phyloP scores from a whole-genome alignment of 2,329 filamentous ascomycete genomes.

The Apiospora sp. region DNA sequence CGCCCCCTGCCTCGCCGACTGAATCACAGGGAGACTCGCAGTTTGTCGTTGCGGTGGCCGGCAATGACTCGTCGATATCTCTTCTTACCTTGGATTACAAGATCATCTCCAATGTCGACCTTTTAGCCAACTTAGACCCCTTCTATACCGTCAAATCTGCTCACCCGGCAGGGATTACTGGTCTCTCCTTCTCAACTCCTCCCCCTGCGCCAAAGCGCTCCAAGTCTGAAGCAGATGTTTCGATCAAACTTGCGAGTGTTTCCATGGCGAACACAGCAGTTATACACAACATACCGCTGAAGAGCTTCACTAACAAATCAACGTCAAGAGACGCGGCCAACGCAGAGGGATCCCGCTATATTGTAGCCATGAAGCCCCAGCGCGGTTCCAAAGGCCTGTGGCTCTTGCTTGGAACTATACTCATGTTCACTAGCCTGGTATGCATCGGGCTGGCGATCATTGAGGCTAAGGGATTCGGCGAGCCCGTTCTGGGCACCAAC shows the following conservation, averaged over 20 bases:
- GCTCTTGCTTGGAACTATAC: conserved; percentile 60
- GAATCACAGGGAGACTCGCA: conserved; percentile 71
- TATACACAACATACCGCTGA: conserved; percentile 80
- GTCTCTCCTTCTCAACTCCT: conserved; percentile 64
- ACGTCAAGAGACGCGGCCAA: conserved; percentile 44
- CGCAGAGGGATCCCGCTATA: conserved; percentile 69
- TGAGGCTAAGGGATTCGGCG: conserved; percentile 66
- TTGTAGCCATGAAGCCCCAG: conserved; percentile 68
- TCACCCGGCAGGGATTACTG: conserved; percentile 66
- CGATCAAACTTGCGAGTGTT: conserved; percentile 81
- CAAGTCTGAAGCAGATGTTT: conserved; percentile 58
- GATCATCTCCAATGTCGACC: conserved; percentile 52
- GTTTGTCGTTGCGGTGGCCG: conserved; percentile 81
- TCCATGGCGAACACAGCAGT: conserved; percentile 82
- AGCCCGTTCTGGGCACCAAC: conserved; percentile 63
- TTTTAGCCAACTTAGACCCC: conserved; percentile 60
- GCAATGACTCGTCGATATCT: conserved; percentile 79
- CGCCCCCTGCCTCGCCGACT: conserved; percentile 58
- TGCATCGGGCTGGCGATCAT: conserved; percentile 69
- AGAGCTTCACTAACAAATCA: conserved; percentile 49
- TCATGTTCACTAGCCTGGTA: conserved; percentile 68
- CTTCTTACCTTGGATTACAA: conserved; percentile 80
- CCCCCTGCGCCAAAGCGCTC: conserved; percentile 56
- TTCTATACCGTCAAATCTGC: conserved; percentile 62
- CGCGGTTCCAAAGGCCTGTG: conserved; percentile 55